Evolutionary conservation across 2,329 filamentous ascomycete species (phyloP), one percentile per base, ranked within the genome.

Genomic region (Pseudocercospora macadamiae): DNA sequence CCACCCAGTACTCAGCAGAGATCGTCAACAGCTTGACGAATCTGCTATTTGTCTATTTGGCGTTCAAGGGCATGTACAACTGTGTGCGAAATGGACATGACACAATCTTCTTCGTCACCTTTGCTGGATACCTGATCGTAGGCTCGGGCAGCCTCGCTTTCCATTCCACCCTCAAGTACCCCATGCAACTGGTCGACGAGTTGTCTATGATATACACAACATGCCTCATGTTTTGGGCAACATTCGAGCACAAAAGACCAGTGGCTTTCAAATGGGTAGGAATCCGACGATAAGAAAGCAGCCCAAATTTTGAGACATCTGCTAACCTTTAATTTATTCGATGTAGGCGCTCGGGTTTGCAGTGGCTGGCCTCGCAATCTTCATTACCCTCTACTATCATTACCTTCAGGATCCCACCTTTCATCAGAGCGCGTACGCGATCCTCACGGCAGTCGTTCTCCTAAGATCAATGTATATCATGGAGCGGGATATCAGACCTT

Each of bases 1-100:
- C 88, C 34, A 92, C 89, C 3, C 80, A 83, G 42, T 93, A 92
- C 71, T 83, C 86, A 45, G 90, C 90, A 32, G 90, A 93, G 71
- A 86, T 93, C 45, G 84, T 91, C 71, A 93, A 89, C 71, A 90
- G 90, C 3, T 69, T 93, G 28, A 96, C 91, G 30, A 96, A 96
- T 73, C 73, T 89, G 2, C 78, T 95, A 21, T 96, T 96, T 74
- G 80, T 96, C 67, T 89, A 83, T 73, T 83, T 96, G 18, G 91
- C 91, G 6, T 76, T 85, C 65, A 89, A 88, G 70, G 93, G 93
- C 21, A 85, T 95, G 62, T 77, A 80, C 55, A 91, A 87, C 73
- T 96, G 91, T 73, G 71, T 88, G 28, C 36, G 81, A 63, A 82
- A 96, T 74, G 81, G 82, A 14, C 91, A 96, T 74, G 89, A 91